Evolutionary conservation across 2,329 filamentous ascomycete genomes (phyloP).

Genomic region (Xylaria multiplex): DNA sequence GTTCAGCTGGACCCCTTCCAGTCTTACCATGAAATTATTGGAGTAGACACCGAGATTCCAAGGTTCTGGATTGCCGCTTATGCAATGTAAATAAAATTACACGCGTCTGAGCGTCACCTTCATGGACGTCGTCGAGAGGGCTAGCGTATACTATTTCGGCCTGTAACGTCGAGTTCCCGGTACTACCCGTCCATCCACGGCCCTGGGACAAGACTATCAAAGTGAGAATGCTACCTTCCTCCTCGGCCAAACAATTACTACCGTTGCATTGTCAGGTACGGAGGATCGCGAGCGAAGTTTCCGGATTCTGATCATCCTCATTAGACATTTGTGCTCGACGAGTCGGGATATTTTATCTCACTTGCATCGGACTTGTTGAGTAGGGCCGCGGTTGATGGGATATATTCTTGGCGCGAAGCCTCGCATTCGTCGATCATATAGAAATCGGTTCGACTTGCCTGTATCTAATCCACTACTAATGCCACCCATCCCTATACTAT

Average conservation of each 20-base stretch:
- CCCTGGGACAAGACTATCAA: conserved; percentile 3
- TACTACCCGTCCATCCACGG: conserved; percentile 10
- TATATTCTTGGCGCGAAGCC: not conserved
- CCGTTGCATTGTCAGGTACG: not conserved
- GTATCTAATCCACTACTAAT: not conserved
- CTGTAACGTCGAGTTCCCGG: not conserved
- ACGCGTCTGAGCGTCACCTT: not conserved
- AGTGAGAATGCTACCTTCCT: not conserved
- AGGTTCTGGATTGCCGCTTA: conserved; percentile 16
- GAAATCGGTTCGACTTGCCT: conserved; percentile 2
- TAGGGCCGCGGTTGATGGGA: not conserved
- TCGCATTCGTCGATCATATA: not conserved
- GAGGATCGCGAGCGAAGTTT: not conserved
- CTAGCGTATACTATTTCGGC: not conserved
- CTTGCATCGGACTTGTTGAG: not conserved
- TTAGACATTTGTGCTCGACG: not conserved
- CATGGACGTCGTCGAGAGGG: not conserved
- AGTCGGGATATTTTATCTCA: not conserved
- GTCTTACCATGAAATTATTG: not conserved
- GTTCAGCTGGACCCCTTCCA: conserved; percentile 3
- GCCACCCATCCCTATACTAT: not conserved
- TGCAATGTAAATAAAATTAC: conserved; percentile 12
- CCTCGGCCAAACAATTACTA: not conserved
- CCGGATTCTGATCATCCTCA: conserved; percentile 5
- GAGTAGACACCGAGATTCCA: not conserved